A percentile compares a stretch with the other conserved stretches of the same genome.
Evolutionary conservation across 768 basidiomycete genomes (phyloP).

Genomic region (Tricholoma hemisulphureum): DNA sequence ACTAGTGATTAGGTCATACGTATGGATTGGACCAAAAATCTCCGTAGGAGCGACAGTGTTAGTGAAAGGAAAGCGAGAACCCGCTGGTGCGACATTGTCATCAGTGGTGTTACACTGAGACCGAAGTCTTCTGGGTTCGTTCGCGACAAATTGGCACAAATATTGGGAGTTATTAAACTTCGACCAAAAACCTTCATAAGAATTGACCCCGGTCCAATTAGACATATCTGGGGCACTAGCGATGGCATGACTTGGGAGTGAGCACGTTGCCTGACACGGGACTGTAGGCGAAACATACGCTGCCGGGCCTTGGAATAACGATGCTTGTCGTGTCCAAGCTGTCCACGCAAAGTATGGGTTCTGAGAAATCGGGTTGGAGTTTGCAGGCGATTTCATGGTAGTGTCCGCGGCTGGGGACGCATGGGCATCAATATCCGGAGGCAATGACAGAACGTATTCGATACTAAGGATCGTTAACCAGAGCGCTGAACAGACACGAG

Average conservation of each 20-base stretch:
- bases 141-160: background rate
- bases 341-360: background rate
- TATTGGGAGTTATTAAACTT: background rate
- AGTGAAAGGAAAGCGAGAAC: background rate
- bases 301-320: background rate
- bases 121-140: background rate
- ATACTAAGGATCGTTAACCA: background rate
- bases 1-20: background rate
- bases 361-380: background rate
- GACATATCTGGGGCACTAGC: background rate
- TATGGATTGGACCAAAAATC: background rate
- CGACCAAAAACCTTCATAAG: constrained; percentile 3
- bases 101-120: background rate
- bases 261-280: background rate
- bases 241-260: no score
- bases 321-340: background rate
- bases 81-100: background rate
- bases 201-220: background rate
- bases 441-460: background rate
- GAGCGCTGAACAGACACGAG: background rate
- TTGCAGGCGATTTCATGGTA: no score
- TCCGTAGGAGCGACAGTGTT: background rate
- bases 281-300: background rate
- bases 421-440: background rate
- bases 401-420: background rate